Percentiles rank a stretch among this genome's conserved stretches.
Conservation (phyloP, 2,329 filamentous ascomycete species). For the Chrysoporthe puriensis region DNA sequence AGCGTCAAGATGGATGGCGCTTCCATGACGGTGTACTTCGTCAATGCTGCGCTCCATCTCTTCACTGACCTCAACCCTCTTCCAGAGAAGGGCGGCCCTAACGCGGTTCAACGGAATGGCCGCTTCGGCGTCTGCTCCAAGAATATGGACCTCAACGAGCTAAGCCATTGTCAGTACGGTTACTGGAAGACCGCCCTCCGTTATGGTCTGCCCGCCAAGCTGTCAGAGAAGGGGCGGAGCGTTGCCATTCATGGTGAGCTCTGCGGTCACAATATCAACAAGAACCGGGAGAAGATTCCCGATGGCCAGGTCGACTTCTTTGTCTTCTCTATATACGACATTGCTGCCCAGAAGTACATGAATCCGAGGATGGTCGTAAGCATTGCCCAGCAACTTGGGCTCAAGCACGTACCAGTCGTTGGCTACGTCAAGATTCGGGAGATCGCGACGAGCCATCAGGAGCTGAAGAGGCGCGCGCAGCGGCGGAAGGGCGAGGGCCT, state of each 20-base stretch:
- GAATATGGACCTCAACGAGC: conserved; percentile 34
- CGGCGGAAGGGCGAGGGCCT: conserved; percentile 33
- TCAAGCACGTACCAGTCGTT: conserved; percentile 40
- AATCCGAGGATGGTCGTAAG: conserved; percentile 35
- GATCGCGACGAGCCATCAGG: conserved; percentile 30
- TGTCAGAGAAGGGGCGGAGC: conserved; percentile 30
- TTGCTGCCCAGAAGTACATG: conserved; percentile 36
- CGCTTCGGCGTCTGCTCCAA: conserved; percentile 40
- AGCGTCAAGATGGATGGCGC: conserved; percentile 45
- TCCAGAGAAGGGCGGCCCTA: conserved; percentile 24
- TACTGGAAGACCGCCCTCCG: conserved; percentile 35
- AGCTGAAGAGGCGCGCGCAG: conserved; percentile 32
- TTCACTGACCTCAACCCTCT: conserved; percentile 28
- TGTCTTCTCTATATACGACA: conserved; percentile 40
- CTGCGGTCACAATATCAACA: conserved; percentile 35
- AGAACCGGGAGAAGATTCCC: conserved; percentile 37
- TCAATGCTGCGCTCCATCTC: conserved; percentile 32
- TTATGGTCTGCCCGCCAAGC: conserved; percentile 32
- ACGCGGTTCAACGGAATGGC: conserved; percentile 32
- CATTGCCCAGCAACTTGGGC: conserved; percentile 34
- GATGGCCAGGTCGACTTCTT: conserved; percentile 37
- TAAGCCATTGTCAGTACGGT: background rate
- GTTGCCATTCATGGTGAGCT: conserved; percentile 41
- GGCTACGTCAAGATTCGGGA: conserved; percentile 33
- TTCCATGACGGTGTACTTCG: conserved; percentile 44